phyloP scores from a whole-genome alignment of 106 monocot genomes.

The Acorus calamus region DNA sequence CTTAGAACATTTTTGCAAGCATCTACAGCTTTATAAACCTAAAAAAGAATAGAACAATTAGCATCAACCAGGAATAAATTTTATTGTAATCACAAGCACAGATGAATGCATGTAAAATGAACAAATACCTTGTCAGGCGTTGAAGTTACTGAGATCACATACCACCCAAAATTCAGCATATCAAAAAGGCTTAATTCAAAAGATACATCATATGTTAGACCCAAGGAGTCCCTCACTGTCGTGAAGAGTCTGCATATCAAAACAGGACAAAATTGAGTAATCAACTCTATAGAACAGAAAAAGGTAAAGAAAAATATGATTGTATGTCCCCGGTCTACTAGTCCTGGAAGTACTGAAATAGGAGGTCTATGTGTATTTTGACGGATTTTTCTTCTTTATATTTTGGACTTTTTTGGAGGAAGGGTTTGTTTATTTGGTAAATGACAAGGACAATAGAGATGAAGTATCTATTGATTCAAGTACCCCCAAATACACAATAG shows the following conservation, averaged over 20 bases:
- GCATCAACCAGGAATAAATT: neutral
- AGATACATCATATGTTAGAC: slow-evolving; percentile 96
- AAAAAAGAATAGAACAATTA: neutral
- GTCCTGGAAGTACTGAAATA: too few species aligned
- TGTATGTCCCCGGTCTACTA: too few species aligned
- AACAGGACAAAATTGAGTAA: neutral
- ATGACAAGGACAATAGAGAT: too few species aligned
- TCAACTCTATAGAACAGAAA: too few species aligned
- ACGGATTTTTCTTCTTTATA: too few species aligned
- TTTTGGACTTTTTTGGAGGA: too few species aligned
- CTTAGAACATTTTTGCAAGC: slow-evolving; percentile 98
- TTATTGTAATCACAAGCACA: neutral
- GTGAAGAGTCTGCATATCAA: slow-evolving; percentile 71
- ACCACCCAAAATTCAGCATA: slow-evolving; percentile 84
- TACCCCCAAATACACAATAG: too few species aligned
- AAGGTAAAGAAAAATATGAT: too few species aligned
- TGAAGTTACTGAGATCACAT: slow-evolving; percentile 92
- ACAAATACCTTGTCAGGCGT: slow-evolving; percentile 80
- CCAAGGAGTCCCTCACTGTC: slow-evolving; percentile 91
- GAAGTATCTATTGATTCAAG: too few species aligned
- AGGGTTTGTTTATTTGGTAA: too few species aligned
- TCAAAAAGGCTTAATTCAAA: slow-evolving; percentile 97
- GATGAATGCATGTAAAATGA: neutral
- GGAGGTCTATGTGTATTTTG: too few species aligned
- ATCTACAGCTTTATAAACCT: slow-evolving; percentile 96